Percentiles rank a stretch among this genome's conserved stretches.
Conservation (phyloP, 805 yeast species). For the Kodamaea laetipori region DNA sequence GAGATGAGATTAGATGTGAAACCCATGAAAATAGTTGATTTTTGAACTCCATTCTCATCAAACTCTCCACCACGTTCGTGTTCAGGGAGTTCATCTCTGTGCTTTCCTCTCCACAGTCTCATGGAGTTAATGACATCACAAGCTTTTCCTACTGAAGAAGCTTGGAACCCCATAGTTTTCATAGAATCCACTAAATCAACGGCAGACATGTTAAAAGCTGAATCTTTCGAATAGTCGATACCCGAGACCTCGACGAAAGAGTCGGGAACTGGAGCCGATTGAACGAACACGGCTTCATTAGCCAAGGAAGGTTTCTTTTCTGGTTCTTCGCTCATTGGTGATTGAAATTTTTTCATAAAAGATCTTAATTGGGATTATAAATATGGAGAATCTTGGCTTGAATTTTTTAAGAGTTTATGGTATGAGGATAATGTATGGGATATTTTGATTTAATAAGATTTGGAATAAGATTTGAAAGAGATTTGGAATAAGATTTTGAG, state of each 20-base stretch:
- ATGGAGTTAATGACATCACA: constrained; percentile 91
- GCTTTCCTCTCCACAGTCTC: constrained; percentile 92
- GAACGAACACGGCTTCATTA: constrained; percentile 87
- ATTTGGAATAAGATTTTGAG: too few relatives aligned
- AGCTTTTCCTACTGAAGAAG: constrained; percentile 79
- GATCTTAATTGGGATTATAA: neutral
- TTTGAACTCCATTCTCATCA: constrained; percentile 73
- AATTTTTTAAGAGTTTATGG: neutral
- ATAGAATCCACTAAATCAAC: constrained; percentile 75
- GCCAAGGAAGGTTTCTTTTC: constrained; percentile 64
- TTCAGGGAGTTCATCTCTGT: constrained; percentile 65
- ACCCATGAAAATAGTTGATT: constrained; percentile 91
- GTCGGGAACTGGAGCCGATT: constrained; percentile 83
- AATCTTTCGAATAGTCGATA: constrained; percentile 81
- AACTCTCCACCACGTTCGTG: constrained; percentile 70
- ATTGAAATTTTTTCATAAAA: neutral
- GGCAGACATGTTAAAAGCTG: constrained; percentile 77
- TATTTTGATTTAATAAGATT: too few relatives aligned
- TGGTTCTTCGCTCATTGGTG: constrained; percentile 13
- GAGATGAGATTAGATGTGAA: constrained; percentile 95
- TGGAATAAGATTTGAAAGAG: too few relatives aligned
- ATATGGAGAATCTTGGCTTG: too few relatives aligned
- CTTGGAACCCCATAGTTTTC: constrained; percentile 98
- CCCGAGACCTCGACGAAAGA: constrained; percentile 81
- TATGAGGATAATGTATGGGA: too few relatives aligned